Evolutionary conservation across 805 yeast genomes (phyloP), one percentile per base, ranked within the genome.

Genomic region (Myxozyma geophila): DNA sequence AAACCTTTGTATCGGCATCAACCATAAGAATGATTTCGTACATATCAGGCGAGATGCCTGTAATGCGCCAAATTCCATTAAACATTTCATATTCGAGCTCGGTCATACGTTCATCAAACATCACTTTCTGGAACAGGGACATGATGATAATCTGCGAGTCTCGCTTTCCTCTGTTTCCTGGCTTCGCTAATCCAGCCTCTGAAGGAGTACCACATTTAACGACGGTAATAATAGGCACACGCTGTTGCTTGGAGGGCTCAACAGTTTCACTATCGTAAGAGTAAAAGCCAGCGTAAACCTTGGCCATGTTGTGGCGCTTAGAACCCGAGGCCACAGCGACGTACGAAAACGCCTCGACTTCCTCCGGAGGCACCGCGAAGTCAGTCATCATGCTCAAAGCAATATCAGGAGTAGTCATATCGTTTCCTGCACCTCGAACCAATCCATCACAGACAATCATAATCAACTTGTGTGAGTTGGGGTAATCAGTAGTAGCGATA

Each of bases 221-320:
- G 72, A 92, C 80, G 21, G 87, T 79, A 37, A 92, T 73, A 70
- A 92, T 80, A 1, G 98, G 98, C 39, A 90, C 92, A 70, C 93
- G 82, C 63, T 76, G 82, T 77, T 93, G 98, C 70, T 88, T 88
- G 66, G 89, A 92, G 1, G 79, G 77, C 1, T 93, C 90, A 50
- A 92, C 86, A 0, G 93, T 89, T 2, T 77, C 72, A 68, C 89
- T 89, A 71, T 90, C 86, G 74, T 92, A 95, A 70, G 87, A 87
- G 79, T 95, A 95, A 74, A 90, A 95, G 0, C 99, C 99, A 12
- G 97, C 87, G 73, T 91, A 93, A 1, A 93, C 92, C 76, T 92
- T 93, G 36, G 99, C 98, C 97, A 92, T 92, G 75, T 95, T 95
- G 74, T 95, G 99, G 74, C 99, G 87, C 78, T 91, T 95, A 3